Evolutionary conservation across 2,329 filamentous ascomycete genomes (phyloP), one percentile per base, ranked within the genome.

Genomic region (Fusarium albidum): DNA sequence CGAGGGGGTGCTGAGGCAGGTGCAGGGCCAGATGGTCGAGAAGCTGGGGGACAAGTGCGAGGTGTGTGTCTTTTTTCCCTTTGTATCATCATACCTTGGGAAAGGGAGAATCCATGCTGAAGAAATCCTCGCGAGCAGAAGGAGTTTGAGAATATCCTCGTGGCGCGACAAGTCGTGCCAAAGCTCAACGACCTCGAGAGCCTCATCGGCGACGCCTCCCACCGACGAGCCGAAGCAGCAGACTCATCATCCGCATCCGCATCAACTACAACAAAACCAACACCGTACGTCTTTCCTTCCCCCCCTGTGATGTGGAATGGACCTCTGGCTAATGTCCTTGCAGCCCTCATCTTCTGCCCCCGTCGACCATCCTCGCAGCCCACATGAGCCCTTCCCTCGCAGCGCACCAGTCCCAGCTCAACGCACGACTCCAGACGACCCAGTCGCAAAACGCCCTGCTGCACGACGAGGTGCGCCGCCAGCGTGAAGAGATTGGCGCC

Each of bases 101-200:
- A 21, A 25, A 43, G 9, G 21, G 21, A 38, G n/a, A 21, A 10
- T 18, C 11, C 15, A 12, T 21, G 7, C 21, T 4, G 21, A 21
- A 21, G 21, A 21, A 37, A 68, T 3, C 10, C 2, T 8, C 2
- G 3, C 7, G 18, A 37, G 32, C 56, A 82, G 75, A 78, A 77
- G 65, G 84, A 87, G 68, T 88, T 88, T 67, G 79, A 81, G 15
- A 75, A 72, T 14, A 83, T 87, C 50, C 68, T 86, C 52, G 64
- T 73, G 14, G 73, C 75, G 52, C 72, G 84, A 53, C 73, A 77
- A 37, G 84, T 87, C 11, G 78, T 88, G 3, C 73, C 74, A 32
- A 79, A 79, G 54, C 75, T 88, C 9, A 88, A 88, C 68, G 79
- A 82, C 68, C 76, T 87, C 7, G 85, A 88, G 65, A 71, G 62